Percentiles rank a stretch among this genome's conserved stretches.
phyloP scores from a whole-genome alignment of 257 asterid species.

The Leptodermis oblonga region DNA sequence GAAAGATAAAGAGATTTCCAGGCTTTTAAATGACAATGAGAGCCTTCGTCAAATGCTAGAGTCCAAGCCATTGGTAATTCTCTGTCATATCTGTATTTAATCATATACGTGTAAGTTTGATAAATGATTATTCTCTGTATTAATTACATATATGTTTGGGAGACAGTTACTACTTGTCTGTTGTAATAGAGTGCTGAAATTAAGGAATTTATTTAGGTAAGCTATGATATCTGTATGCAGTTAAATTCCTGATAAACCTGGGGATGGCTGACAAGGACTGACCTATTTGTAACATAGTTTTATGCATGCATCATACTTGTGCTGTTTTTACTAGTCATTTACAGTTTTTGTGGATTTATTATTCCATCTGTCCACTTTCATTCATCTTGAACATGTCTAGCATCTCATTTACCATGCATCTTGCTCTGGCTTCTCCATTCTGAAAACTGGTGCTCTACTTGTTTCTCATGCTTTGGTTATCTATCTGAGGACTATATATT shows the following conservation, averaged over 20 bases:
- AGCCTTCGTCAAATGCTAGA: slow-evolving; percentile 62
- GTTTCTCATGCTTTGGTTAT: slow-evolving; percentile 30
- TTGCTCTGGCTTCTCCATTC: background rate
- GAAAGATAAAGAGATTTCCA: slow-evolving; percentile 80
- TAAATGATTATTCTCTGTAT: too few species aligned
- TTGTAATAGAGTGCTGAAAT: background rate
- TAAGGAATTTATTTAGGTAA: background rate
- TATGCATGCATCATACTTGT: background rate
- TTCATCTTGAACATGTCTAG: background rate
- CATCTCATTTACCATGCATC: background rate
- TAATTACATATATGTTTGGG: background rate
- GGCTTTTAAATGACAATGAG: slow-evolving; percentile 77
- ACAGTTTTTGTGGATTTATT: slow-evolving; percentile 3
- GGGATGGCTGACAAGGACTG: background rate
- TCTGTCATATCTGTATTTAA: background rate
- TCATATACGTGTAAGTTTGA: background rate
- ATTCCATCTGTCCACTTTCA: background rate
- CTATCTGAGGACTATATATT: background rate
- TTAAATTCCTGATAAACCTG: background rate
- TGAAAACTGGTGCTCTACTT: background rate
- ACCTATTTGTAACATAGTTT: background rate
- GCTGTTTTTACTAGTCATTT: background rate
- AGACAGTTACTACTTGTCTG: background rate
- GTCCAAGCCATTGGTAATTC: slow-evolving; percentile 58
- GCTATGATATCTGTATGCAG: background rate